phyloP scores from a whole-genome alignment of 2,329 filamentous ascomycete species.

The Arthrobotrys pseudoclavata region DNA sequence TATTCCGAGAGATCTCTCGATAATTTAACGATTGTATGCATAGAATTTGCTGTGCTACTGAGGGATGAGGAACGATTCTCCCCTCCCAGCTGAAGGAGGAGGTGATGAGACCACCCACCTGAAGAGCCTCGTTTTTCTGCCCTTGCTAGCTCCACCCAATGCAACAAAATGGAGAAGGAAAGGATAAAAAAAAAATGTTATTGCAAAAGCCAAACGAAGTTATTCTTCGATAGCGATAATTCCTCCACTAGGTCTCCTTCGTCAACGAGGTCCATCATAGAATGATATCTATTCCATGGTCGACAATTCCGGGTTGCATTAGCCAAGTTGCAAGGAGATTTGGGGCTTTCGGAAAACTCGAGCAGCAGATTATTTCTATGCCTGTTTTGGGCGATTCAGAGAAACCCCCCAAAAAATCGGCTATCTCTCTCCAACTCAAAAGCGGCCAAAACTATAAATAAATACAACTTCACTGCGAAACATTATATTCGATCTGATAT shows the following conservation, averaged over 20 bases:
- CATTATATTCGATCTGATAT: background rate
- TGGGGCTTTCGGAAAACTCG: constrained; percentile 56
- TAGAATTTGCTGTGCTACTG: constrained; percentile 22
- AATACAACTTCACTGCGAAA: background rate
- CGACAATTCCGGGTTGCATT: constrained; percentile 54
- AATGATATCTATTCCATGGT: constrained; percentile 25
- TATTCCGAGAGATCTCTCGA: background rate
- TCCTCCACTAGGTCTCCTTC: constrained; percentile 53
- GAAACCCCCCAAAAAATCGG: constrained; percentile 28
- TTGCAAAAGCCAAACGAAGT: constrained; percentile 2
- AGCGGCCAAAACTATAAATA: constrained; percentile 21
- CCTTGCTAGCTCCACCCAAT: constrained; percentile 35
- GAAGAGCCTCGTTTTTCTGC: constrained; percentile 26
- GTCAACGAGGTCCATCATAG: constrained; percentile 51
- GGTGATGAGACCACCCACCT: constrained; percentile 45
- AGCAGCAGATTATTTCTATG: constrained; percentile 57
- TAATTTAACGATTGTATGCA: constrained; percentile 17
- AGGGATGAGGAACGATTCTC: constrained; percentile 17
- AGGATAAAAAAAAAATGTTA: constrained; percentile 18
- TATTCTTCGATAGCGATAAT: constrained; percentile 33
- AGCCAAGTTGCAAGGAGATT: constrained; percentile 50
- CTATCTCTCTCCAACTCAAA: constrained; percentile 27
- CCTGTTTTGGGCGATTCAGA: constrained; percentile 52
- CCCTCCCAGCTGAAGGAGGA: constrained; percentile 25
- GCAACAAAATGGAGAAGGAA: constrained; percentile 33